Base-by-base conservation (phyloP, 108 stramenopile species). In the Skeletonema costatum region DNA sequence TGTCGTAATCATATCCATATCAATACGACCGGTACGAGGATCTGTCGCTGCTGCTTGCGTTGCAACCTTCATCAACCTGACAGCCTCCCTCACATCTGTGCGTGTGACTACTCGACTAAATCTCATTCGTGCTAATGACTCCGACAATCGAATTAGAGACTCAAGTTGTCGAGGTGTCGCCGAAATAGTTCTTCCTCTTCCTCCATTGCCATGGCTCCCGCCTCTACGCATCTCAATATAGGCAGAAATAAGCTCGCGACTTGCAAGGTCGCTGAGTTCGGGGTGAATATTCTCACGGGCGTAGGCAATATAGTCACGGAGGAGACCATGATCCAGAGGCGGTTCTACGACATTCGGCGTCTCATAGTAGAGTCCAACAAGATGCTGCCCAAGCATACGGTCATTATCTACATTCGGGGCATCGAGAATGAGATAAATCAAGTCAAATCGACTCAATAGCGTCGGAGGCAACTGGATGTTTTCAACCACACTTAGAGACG, bases 401-500 rank as follows among this genome's bases (percentile, higher is more conserved):
- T 99, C 99, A 31, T 84, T 85, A 48, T 94, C 95, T 7, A 81
- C 81, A 61, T 97, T 92, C 30, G 97, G 94, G 56, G 87, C 77
- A 79, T 99, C 99, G 48, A 99, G 85, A 71, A 99, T 97, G 31
- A 99, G 88, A 75, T 99, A 99, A 67, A 99, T 98, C 77, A 99
- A 88, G 87, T 99, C 99, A 68, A 99, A 99, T 21, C 99, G 93
- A 77, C 92, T 93, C 21, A 99, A 84, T 12, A 99, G 86, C 14
- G 99, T 99, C 6, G 99, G 99, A n/a, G 98, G 97, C 14, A 99
- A 89, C 78, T 97, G 86, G 81, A 99, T 97, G 75, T 99, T 99
- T 46, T 99, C 98, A 16, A 99, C 97, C n/a, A 99, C 98, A 74
- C 90, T 91, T 50, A 95, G 68, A 17, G 87, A 84, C 7, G 99